Conservation (phyloP, 768 basidiomycete species). For the Coprinellus micaceus region DNA sequence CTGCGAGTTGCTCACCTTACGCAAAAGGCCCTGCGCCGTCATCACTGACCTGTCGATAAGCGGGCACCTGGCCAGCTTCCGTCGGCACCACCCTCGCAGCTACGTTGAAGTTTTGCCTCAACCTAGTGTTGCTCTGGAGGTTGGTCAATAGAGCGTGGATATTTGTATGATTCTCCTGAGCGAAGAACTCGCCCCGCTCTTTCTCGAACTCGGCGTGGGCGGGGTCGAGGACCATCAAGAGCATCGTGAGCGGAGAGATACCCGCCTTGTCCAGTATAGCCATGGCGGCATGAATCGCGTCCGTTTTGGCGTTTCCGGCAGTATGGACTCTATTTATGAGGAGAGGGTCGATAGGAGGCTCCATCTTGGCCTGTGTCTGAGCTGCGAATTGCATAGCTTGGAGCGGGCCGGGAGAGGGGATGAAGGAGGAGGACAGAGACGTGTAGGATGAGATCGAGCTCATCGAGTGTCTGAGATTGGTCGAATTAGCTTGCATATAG, state of each 20-base stretch:
- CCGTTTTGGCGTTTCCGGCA: not conserved
- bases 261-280: not conserved
- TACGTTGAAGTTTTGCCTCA: not conserved
- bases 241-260: not conserved
- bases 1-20: no score
- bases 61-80: not conserved
- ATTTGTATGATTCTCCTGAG: not conserved
- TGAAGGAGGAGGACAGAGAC: constrained; percentile 46
- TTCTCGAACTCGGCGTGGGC: not conserved
- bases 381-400: not conserved
- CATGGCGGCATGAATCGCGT: not conserved
- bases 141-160: not conserved
- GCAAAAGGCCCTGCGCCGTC: no score
- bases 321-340: not conserved
- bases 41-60: no score
- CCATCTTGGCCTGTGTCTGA: not conserved
- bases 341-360: not conserved
- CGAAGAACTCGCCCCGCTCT: not conserved
- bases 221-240: not conserved
- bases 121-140: not conserved
- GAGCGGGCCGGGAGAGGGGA: constrained; percentile 28
- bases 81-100: not conserved
- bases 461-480: no score
- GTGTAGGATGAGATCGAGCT: constrained; percentile 37
- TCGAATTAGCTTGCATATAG: no score